These are phyloP conservation scores for Fusarium brevicatenulatum DNA, from an alignment of 2,329 filamentous ascomycete species.

Conservation along the genomic window DNA sequence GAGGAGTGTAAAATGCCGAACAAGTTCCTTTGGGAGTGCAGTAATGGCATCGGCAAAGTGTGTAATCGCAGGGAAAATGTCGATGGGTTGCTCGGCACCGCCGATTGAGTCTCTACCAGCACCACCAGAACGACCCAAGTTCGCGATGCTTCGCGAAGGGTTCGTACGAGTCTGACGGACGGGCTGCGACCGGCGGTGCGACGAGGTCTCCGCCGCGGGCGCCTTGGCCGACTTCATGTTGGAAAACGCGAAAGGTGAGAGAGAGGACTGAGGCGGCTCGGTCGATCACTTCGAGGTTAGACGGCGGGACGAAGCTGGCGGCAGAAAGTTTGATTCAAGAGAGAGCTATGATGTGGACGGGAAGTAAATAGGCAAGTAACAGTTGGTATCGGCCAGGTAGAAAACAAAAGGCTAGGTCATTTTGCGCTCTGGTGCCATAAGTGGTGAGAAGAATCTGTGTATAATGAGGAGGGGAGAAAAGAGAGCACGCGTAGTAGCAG, in stretches of 20 bases:
- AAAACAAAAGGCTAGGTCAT: slow-evolving; percentile 40
- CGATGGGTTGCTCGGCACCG: slow-evolving; percentile 67
- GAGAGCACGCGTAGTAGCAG: slow-evolving; percentile 39
- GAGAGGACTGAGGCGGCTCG: slow-evolving; percentile 29
- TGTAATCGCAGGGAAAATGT: slow-evolving; percentile 73
- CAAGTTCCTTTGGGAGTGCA: slow-evolving; percentile 92
- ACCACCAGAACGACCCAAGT: slow-evolving; percentile 55
- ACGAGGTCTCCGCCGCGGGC: slow-evolving; percentile 54
- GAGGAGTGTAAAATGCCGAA: slow-evolving; percentile 92
- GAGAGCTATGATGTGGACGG: slow-evolving; percentile 15
- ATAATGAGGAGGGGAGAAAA: slow-evolving; percentile 37
- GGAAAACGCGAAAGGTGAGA: slow-evolving; percentile 32
- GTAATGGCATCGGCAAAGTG: slow-evolving; percentile 92
- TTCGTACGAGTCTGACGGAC: slow-evolving; percentile 73
- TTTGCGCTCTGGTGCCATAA: slow-evolving; percentile 33
- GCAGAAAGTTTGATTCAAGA: slow-evolving; percentile 25
- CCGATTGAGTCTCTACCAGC: slow-evolving; percentile 58
- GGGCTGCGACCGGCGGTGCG: slow-evolving; percentile 70
- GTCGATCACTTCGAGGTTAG: slow-evolving; percentile 37
- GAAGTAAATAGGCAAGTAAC: slow-evolving; percentile 28
- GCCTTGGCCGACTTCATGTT: slow-evolving; percentile 68
- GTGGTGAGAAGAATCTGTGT: slow-evolving; percentile 28
- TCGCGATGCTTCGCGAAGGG: slow-evolving; percentile 65
- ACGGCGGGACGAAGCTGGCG: slow-evolving; percentile 37
- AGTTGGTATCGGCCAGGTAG: slow-evolving; percentile 35